A percentile compares a stretch with the other conserved stretches of the same genome.
Evolutionary conservation across 805 yeast species (phyloP).

Genomic region (Blastobotrys mokoenaii): DNA sequence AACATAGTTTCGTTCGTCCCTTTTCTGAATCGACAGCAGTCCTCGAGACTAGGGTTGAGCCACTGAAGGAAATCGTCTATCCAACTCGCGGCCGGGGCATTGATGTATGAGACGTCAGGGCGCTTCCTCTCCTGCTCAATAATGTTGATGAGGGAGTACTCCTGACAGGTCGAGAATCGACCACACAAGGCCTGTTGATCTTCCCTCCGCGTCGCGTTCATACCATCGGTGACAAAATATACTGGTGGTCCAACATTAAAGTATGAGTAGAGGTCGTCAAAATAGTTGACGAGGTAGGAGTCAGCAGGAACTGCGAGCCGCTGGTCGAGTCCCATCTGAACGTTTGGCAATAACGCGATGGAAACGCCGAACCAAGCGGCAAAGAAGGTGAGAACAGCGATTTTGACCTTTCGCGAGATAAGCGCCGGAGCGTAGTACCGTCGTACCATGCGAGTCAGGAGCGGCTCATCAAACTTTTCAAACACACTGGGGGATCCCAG

Average conservation of each 20-base stretch:
- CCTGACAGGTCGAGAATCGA: constrained; percentile 74
- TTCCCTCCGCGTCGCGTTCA: constrained; percentile 50
- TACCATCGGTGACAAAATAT: constrained; percentile 67
- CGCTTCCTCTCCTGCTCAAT: constrained; percentile 79
- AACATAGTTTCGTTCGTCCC: constrained; percentile 40
- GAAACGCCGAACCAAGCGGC: constrained; percentile 60
- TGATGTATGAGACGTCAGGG: constrained; percentile 51
- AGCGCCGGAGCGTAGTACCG: constrained; percentile 53
- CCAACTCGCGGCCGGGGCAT: constrained; percentile 87
- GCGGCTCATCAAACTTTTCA: constrained; percentile 22
- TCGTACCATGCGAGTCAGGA: constrained; percentile 37
- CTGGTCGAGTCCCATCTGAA: constrained; percentile 81
- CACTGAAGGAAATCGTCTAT: constrained; percentile 82
- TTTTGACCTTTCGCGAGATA: constrained; percentile 37
- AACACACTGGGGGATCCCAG: constrained; percentile 14
- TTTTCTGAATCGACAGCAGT: constrained; percentile 72
- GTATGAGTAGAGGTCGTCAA: constrained; percentile 62
- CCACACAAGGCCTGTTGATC: constrained; percentile 79
- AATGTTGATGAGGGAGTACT: constrained; percentile 68
- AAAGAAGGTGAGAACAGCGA: constrained; percentile 46
- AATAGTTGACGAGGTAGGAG: constrained; percentile 76
- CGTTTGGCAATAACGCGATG: constrained; percentile 55
- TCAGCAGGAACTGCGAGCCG: constrained; percentile 76
- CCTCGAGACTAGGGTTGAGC: constrained; percentile 78
- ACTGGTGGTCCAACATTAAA: constrained; percentile 88